These are phyloP conservation scores for Paralagenidium karlingii DNA, from an alignment of 352 stramenopile species.

Conservation along the genomic window DNA sequence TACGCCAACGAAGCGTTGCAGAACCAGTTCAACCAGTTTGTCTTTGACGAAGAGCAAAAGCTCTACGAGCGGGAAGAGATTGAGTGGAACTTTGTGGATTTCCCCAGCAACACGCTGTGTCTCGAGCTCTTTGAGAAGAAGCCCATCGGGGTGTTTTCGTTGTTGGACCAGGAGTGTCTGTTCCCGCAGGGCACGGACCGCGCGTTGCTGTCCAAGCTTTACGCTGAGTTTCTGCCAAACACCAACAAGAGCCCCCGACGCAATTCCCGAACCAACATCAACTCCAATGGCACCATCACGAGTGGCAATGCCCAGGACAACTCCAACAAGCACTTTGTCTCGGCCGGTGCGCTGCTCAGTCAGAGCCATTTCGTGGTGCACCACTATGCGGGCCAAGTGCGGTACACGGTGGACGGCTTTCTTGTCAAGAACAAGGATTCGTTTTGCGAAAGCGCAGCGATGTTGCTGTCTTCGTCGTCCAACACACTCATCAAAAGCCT, in stretches of 20 bases:
- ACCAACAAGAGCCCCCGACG: too few relatives aligned
- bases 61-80: slow-evolving; percentile 72
- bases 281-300: too few relatives aligned
- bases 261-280: too few relatives aligned
- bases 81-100: slow-evolving; percentile 56
- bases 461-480: slow-evolving; percentile 34
- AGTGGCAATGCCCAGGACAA: too few relatives aligned
- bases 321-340: slow-evolving; percentile 35
- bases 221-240: too few relatives aligned
- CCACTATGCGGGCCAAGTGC: slow-evolving; percentile 78
- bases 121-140: slow-evolving; percentile 71
- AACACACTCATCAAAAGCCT: slow-evolving; percentile 55
- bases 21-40: slow-evolving; percentile 83
- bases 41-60: slow-evolving; percentile 86
- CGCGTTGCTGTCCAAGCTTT: slow-evolving; percentile 63
- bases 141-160: slow-evolving; percentile 68
- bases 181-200: slow-evolving; percentile 63
- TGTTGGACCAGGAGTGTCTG: slow-evolving; percentile 73
- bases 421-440: slow-evolving; percentile 87
- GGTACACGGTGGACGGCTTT: slow-evolving; percentile 71
- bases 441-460: slow-evolving; percentile 54
- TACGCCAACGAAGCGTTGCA: slow-evolving; percentile 83
- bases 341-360: slow-evolving; percentile 28
- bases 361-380: slow-evolving; percentile 68
- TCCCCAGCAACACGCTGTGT: slow-evolving; percentile 65